Evolutionary conservation across 306 rosid genomes (phyloP).

Genomic region (Astragalus membranaceus): DNA sequence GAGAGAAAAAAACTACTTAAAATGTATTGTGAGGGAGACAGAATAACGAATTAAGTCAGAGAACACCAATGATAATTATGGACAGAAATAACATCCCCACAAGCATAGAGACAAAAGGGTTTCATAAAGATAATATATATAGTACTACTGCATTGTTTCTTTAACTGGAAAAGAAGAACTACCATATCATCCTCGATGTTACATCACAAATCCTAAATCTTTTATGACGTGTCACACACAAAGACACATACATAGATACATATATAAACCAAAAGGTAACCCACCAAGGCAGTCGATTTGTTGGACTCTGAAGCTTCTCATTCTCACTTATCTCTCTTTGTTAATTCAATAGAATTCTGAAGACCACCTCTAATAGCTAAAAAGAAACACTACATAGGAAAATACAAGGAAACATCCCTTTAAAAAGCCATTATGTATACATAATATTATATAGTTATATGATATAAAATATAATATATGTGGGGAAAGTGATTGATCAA

Average conservation of each 20-base stretch:
- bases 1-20: neutral
- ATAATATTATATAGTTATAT: neutral
- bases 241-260: constrained; percentile 31
- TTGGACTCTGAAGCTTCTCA: constrained; percentile 45
- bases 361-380: constrained; percentile 16
- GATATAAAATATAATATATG: neutral
- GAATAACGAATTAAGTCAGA: neutral
- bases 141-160: constrained; percentile 16
- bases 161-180: constrained; percentile 20
- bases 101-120: constrained; percentile 9
- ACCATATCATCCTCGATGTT: constrained; percentile 60
- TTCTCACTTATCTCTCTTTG: constrained; percentile 41
- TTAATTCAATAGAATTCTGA: constrained; percentile 23
- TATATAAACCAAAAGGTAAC: constrained; percentile 23
- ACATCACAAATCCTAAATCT: constrained; percentile 56
- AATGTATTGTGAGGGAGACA: neutral
- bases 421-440: constrained; percentile 17
- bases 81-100: constrained; percentile 7
- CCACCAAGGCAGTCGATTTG: constrained; percentile 34
- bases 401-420: constrained; percentile 20
- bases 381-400: constrained; percentile 5
- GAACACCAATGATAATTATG: neutral
- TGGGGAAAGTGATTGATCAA: constrained; percentile 19
- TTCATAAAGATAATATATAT: constrained; percentile 5
- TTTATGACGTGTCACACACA: constrained; percentile 37